Evolutionary conservation across 148 eudicot genomes (phyloP).

Genomic region (Persicaria maculosa): DNA sequence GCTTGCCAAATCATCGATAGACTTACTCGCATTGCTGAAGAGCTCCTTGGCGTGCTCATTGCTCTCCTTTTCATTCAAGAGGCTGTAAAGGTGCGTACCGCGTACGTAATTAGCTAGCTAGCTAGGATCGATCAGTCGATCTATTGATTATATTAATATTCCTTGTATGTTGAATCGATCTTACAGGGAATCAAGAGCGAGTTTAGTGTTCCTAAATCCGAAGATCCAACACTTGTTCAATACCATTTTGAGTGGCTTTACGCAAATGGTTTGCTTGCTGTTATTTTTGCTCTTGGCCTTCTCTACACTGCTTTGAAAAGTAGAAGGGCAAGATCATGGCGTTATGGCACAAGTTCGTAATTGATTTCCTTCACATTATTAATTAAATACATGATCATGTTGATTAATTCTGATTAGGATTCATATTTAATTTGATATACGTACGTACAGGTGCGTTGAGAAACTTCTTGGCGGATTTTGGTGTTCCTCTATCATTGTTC

Average conservation of each 20-base stretch:
- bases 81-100: slow-evolving; percentile 36
- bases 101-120: not conserved
- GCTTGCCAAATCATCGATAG: slow-evolving; percentile 47
- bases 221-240: slow-evolving; percentile 20
- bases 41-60: slow-evolving; percentile 65
- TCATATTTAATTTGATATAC: no score
- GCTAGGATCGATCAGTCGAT: no score
- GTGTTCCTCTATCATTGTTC: slow-evolving; percentile 63
- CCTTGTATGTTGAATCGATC: not conserved
- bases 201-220: slow-evolving; percentile 35
- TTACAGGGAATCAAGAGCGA: slow-evolving; percentile 48
- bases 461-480: slow-evolving; percentile 66
- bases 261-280: slow-evolving; percentile 34
- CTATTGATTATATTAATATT: no score
- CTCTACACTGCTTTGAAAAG: slow-evolving; percentile 41
- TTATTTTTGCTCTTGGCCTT: slow-evolving; percentile 29
- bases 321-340: slow-evolving; percentile 50
- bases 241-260: slow-evolving; percentile 40
- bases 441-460: slow-evolving; percentile 37
- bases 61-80: slow-evolving; percentile 65
- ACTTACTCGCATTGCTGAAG: slow-evolving; percentile 64
- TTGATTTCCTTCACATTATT: not conserved
- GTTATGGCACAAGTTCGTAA: slow-evolving; percentile 45
- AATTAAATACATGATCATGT: no score
- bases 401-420: no score